A percentile compares a stretch with the other conserved stretches of the same genome.
Evolutionary conservation across 257 asterid species (phyloP).

Genomic region (Nicotiana sylvestris): DNA sequence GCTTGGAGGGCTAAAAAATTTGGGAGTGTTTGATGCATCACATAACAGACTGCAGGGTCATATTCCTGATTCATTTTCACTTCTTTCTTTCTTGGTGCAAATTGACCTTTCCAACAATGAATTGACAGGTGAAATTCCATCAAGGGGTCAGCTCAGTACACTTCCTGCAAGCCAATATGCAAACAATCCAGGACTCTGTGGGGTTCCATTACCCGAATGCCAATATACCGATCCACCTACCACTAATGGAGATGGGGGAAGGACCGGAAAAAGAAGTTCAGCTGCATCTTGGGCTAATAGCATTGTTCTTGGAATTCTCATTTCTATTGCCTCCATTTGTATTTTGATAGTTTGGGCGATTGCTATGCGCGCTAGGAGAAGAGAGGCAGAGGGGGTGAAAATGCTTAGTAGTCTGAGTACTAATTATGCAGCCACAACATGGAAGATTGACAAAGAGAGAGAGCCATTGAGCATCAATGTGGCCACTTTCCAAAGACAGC

Average conservation of each 20-base stretch:
- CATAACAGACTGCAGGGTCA: slow-evolving; percentile 82
- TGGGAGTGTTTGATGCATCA: slow-evolving; percentile 94
- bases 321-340: slow-evolving; percentile 67
- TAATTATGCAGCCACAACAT: slow-evolving; percentile 68
- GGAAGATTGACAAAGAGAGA: slow-evolving; percentile 96
- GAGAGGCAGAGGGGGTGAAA: slow-evolving; percentile 66
- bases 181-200: slow-evolving; percentile 88
- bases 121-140: slow-evolving; percentile 82
- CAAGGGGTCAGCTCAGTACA: slow-evolving; percentile 86
- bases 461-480: slow-evolving; percentile 96
- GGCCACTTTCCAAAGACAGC: slow-evolving; percentile 80
- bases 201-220: slow-evolving; percentile 76
- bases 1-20: slow-evolving; percentile 71
- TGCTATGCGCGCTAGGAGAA: slow-evolving; percentile 57
- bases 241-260: slow-evolving; percentile 12
- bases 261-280: slow-evolving; percentile 20
- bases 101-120: slow-evolving; percentile 83
- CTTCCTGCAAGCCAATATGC: slow-evolving; percentile 85
- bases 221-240: slow-evolving; percentile 30
- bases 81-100: slow-evolving; percentile 77
- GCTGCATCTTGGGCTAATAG: slow-evolving; percentile 72
- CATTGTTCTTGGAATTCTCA: slow-evolving; percentile 77
- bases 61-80: slow-evolving; percentile 78
- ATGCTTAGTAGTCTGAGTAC: slow-evolving; percentile 69
- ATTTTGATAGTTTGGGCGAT: slow-evolving; percentile 81